These are phyloP conservation scores for Didymosphaeria variabile DNA, from an alignment of 2,329 filamentous ascomycete species.

Conservation along the genomic window DNA sequence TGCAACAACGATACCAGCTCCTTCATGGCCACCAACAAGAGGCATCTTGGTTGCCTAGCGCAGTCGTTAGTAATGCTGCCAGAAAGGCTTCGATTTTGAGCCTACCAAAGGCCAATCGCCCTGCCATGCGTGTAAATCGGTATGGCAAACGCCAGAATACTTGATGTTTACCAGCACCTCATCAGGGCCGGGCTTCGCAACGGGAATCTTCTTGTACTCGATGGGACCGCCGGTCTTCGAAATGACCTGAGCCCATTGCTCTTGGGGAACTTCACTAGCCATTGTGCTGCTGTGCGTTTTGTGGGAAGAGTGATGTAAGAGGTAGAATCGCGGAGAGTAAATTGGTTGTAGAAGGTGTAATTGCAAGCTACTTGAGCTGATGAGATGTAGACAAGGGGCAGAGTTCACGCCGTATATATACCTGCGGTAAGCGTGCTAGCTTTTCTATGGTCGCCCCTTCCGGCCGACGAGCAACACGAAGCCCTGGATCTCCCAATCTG, in stretches of 20 bases:
- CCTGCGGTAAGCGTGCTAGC: conserved; percentile 28
- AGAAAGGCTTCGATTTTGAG: neutral
- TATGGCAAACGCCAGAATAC: conserved; percentile 91
- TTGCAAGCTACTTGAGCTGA: conserved; percentile 7
- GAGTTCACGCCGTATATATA: conserved; percentile 16
- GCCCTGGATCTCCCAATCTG: neutral
- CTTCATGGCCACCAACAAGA: conserved; percentile 80
- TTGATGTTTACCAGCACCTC: conserved; percentile 93
- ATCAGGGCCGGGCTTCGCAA: conserved; percentile 81
- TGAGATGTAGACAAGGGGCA: conserved; percentile 2
- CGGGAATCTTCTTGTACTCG: conserved; percentile 82
- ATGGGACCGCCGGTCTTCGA: conserved; percentile 78
- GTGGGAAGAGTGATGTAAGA: neutral
- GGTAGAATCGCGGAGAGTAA: conserved; percentile 4
- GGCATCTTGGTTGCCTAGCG: conserved; percentile 74
- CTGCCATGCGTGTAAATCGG: conserved; percentile 81
- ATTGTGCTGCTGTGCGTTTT: conserved; percentile 41
- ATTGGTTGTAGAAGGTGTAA: conserved; percentile 1
- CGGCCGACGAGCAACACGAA: neutral
- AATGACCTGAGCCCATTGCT: conserved; percentile 92
- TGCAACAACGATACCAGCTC: conserved; percentile 84
- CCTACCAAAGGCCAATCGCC: conserved; percentile 83
- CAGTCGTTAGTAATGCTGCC: conserved; percentile 24
- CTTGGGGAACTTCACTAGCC: conserved; percentile 71
- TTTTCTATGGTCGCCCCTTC: conserved; percentile 4